Evolutionary conservation across 371 early-diverging fungal genomes (phyloP), one percentile per base, ranked within the genome.

Genomic region (Mortierella sp.): DNA sequence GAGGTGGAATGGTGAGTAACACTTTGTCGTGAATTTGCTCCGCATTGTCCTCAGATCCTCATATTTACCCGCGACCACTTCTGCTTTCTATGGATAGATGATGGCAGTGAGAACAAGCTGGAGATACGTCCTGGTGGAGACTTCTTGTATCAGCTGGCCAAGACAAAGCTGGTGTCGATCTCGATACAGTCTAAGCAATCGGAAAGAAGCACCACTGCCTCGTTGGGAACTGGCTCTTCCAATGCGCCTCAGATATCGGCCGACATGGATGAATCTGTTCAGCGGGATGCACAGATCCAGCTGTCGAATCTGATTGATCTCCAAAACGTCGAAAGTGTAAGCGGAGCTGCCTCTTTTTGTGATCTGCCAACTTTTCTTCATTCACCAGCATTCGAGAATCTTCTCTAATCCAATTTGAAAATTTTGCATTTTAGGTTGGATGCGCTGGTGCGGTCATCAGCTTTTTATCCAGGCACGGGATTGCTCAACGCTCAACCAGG

Each of bases 361-460:
- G n/a, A n/a, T n/a, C n/a, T n/a, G n/a, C n/a, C n/a, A n/a, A n/a
- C n/a, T n/a, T n/a, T n/a, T n/a, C n/a, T n/a, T n/a, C n/a, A n/a
- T n/a, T n/a, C n/a, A n/a, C n/a, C n/a, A n/a, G n/a, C n/a, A n/a
- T n/a, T n/a, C n/a, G n/a, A n/a, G n/a, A n/a, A n/a, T n/a, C n/a
- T n/a, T n/a, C n/a, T n/a, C n/a, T n/a, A n/a, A n/a, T n/a, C n/a
- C n/a, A n/a, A n/a, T 39, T 50, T 9, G 41, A 31, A 44, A 7
- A 44, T 45, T 66, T 29, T 9, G 22, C n/a, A 45, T 29, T 19
- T 34, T 68, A 93, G 94, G 85, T 93, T 70, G 90, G 92, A 9
- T 90, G 90, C 76, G 90, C 91, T 29, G 94, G 94, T 5, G 91
- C 92, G 2, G 58, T 94, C 5, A 68, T 94, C 6, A 81, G 81